Percentiles rank a stretch among this genome's conserved stretches.
Evolutionary conservation across 148 eudicot genomes (phyloP).

Genomic region (Agrostemma githago): DNA sequence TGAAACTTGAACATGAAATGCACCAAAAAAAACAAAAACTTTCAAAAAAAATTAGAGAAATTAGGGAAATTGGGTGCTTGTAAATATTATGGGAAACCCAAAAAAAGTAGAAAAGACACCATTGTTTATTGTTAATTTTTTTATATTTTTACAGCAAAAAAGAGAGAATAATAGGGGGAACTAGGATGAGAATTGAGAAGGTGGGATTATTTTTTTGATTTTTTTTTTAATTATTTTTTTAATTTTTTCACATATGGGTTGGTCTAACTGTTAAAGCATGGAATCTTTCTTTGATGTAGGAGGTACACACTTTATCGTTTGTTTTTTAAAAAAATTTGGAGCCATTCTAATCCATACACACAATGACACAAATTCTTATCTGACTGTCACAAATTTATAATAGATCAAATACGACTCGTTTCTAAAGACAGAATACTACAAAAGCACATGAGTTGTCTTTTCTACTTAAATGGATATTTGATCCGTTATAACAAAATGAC

Average conservation of each 20-base stretch:
- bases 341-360: conserved; percentile 7
- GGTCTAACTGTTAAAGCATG: conserved; percentile 29
- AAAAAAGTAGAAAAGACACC: conserved; percentile 22
- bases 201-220: conserved; percentile 15
- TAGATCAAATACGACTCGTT: too few species aligned
- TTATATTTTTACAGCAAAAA: conserved; percentile 21
- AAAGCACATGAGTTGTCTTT: too few species aligned
- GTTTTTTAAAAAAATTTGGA: conserved; percentile 18
- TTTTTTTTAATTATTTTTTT: background rate
- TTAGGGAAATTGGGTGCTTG: background rate
- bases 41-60: conserved; percentile 6
- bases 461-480: too few species aligned
- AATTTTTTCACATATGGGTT: background rate
- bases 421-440: too few species aligned
- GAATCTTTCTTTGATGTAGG: conserved; percentile 28
- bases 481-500: too few species aligned
- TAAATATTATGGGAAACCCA: conserved; percentile 25
- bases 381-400: too few species aligned
- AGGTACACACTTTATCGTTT: background rate
- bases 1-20: background rate
- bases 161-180: conserved; percentile 22
- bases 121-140: background rate
- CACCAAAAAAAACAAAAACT: conserved; percentile 1
- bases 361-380: too few species aligned
- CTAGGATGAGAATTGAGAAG: conserved; percentile 2